Base-by-base conservation (phyloP, 164 flowering plant species). In the Stephania yunnanensis region DNA sequence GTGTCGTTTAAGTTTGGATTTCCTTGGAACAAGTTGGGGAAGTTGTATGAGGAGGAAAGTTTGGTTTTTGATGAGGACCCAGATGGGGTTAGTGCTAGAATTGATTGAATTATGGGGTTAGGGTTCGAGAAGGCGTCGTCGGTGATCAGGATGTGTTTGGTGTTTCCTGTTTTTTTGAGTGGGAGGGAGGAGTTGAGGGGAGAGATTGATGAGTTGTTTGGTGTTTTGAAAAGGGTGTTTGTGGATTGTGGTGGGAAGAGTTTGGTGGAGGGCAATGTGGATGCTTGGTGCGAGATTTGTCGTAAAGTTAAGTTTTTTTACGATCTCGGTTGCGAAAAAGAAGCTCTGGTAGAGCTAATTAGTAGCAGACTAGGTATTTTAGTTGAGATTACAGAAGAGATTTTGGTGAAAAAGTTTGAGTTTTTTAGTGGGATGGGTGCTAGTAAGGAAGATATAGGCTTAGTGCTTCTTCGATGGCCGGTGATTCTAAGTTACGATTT, bases 21-120 rank as follows among this genome's bases (percentile, higher is more conserved):
- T 74, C 94, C 92, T 5, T 92, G 97, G 93, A 86, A 78, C 66
- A 88, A 73, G 82, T 73, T 92, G 72, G 92, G 97, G 2, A 69
- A 7, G 79, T 66, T 92, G 77, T 90, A 83, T 73, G 76, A 72
- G 72, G 89, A 82, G 76, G 88, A 85, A 12, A 71, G 20, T 20
- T 82, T 81, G 5, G 79, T 92, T 73, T 92, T 92, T 70, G 64
- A 78, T 55, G 70, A 50, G 76, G 72, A 77, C 52, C 45, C 83
- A 0, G 67, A 66, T 12, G 84, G 71, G 22, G 74, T 91, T 67
- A 64, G 4, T 8, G 72, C 71, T 63, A 80, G 78, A 84, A 83
- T 91, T 71, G 7, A 2, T 50, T 61, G 48, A 48, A 75, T 84
- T 53, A 86, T 80, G 66, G 73, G 9, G 15, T 76, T 55, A 73